Conservation (phyloP, 1,139 yeast species). For the Taphrina populina region DNA sequence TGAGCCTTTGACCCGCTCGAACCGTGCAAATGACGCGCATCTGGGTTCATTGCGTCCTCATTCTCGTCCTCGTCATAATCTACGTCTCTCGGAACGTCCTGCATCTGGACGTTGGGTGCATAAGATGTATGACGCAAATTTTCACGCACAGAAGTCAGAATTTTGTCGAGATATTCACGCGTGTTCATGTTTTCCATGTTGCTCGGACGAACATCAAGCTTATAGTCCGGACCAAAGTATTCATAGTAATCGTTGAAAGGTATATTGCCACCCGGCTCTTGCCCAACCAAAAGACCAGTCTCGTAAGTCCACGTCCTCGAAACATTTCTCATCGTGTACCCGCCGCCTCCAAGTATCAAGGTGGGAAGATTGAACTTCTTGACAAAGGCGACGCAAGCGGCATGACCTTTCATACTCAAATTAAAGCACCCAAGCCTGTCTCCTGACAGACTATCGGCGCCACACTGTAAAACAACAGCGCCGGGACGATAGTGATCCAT, state of each 20-base stretch:
- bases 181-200: slow-evolving; percentile 96
- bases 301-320: slow-evolving; percentile 96
- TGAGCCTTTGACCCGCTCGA: slow-evolving; percentile 23
- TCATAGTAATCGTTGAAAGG: slow-evolving; percentile 97
- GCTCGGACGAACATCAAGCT: slow-evolving; percentile 86
- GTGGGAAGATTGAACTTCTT: slow-evolving; percentile 84
- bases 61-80: slow-evolving; percentile 67
- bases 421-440: slow-evolving; percentile 92
- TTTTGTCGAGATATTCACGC: slow-evolving; percentile 85
- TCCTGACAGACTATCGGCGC: slow-evolving; percentile 90
- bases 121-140: slow-evolving; percentile 85
- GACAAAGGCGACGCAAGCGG: slow-evolving; percentile 87
- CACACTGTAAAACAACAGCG: slow-evolving; percentile 83
- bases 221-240: slow-evolving; percentile 94
- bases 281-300: slow-evolving; percentile 82
- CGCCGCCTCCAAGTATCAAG: slow-evolving; percentile 96
- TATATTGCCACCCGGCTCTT: slow-evolving; percentile 71
- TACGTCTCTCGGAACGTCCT: slow-evolving; percentile 80
- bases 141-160: slow-evolving; percentile 69
- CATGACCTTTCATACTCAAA: slow-evolving; percentile 88
- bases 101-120: slow-evolving; percentile 95
- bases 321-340: slow-evolving; percentile 95
- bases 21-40: slow-evolving; percentile 20
- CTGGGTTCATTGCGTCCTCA: slow-evolving; percentile 52
- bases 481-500: slow-evolving; percentile 94